Evolutionary conservation across 805 yeast genomes (phyloP).

Genomic region (Sugiyamaella marilandica): DNA sequence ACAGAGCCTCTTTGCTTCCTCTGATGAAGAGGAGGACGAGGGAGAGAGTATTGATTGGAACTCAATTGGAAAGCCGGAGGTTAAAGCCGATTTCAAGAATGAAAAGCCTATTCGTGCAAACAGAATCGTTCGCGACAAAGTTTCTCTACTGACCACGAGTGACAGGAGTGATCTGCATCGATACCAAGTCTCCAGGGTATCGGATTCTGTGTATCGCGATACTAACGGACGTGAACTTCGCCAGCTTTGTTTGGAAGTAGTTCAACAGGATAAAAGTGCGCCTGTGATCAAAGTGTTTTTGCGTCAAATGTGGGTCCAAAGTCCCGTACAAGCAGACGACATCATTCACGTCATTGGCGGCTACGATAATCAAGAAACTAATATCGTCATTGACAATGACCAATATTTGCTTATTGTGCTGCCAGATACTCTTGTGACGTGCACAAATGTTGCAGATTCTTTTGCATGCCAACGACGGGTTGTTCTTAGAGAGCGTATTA

Average conservation of each 20-base stretch:
- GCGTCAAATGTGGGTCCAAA: conserved; percentile 29
- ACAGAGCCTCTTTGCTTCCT: neutral
- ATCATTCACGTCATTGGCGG: conserved; percentile 31
- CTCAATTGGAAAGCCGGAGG: conserved; percentile 10
- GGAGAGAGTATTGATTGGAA: conserved; percentile 11
- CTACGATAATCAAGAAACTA: conserved; percentile 12
- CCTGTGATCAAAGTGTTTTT: conserved; percentile 7
- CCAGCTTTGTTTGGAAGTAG: conserved; percentile 1
- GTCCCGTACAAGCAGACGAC: conserved; percentile 27
- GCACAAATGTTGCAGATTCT: conserved; percentile 77
- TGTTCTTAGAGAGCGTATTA: conserved; percentile 51
- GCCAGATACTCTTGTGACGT: conserved; percentile 78
- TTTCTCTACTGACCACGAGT: conserved; percentile 11
- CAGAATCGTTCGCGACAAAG: neutral
- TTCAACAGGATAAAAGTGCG: neutral
- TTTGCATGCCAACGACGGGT: conserved; percentile 69
- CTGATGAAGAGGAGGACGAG: conserved; percentile 10
- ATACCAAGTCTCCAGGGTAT: conserved; percentile 11
- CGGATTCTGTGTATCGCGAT: neutral
- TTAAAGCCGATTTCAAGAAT: neutral
- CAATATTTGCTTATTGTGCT: conserved; percentile 68
- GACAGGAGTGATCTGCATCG: conserved; percentile 17
- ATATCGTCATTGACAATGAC: conserved; percentile 48
- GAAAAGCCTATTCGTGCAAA: conserved; percentile 7
- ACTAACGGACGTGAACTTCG: neutral